Percentiles rank a stretch among this genome's conserved stretches.
Conservation (phyloP, 1,284 basidiomycete genomes). For the Apiotrichum sp. region DNA sequence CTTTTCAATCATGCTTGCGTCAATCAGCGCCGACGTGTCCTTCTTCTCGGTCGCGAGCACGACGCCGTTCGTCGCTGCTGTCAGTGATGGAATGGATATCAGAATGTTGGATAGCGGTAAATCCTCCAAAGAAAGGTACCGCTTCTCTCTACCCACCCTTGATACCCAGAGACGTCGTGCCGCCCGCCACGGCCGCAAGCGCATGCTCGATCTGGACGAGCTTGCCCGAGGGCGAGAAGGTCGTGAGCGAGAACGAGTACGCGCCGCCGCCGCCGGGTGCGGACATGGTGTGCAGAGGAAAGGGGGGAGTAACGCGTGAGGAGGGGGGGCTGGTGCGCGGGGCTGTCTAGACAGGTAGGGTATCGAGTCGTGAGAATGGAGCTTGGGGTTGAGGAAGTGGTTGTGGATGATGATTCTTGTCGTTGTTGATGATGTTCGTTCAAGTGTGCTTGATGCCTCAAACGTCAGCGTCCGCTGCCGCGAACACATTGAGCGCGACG, state of each 20-base stretch:
- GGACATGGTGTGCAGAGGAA: slow-evolving; percentile 29
- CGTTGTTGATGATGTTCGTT: too few species aligned
- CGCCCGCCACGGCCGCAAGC: slow-evolving; percentile 90
- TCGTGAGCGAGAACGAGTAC: slow-evolving; percentile 83
- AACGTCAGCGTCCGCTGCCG: too few species aligned
- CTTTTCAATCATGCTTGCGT: slow-evolving; percentile 96
- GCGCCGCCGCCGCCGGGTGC: slow-evolving; percentile 47
- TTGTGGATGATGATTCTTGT: too few species aligned
- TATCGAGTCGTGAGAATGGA: too few species aligned
- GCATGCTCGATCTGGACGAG: slow-evolving; percentile 99
- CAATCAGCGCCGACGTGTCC: slow-evolving; percentile 91
- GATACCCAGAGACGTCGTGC: slow-evolving; percentile 95
- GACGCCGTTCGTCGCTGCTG: slow-evolving; percentile 88
- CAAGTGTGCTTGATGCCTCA: too few species aligned
- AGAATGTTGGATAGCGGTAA: too few species aligned
- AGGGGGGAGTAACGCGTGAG: too few species aligned
- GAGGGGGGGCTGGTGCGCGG: too few species aligned
- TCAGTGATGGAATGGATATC: not conserved
- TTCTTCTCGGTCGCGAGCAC: slow-evolving; percentile 99
- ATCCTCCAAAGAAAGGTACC: too few species aligned
- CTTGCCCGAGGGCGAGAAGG: slow-evolving; percentile 98
- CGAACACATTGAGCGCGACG: too few species aligned
- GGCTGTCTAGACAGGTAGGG: too few species aligned
- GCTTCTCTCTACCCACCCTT: slow-evolving; percentile 61
- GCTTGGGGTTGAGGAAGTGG: too few species aligned